Evolutionary conservation across 2,329 filamentous ascomycete genomes (phyloP).

Genomic region (Fusarium zealandicum): DNA sequence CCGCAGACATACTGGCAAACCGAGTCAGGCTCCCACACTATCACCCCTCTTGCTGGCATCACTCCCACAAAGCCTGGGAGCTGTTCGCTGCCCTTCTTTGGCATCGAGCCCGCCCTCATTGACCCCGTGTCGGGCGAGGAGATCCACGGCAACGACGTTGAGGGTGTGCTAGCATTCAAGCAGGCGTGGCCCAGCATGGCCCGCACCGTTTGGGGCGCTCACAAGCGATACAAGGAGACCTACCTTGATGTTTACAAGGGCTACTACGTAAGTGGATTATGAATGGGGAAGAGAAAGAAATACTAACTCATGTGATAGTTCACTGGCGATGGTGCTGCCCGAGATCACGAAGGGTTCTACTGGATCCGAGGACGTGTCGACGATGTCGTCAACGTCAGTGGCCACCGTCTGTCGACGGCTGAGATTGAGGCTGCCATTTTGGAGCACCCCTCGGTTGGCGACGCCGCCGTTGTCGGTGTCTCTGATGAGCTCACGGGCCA

Average conservation of each 20-base stretch:
- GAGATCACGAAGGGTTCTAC: constrained; percentile 98
- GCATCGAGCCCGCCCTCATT: constrained; percentile 96
- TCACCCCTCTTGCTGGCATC: constrained; percentile 89
- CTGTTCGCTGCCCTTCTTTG: constrained; percentile 96
- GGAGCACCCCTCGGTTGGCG: constrained; percentile 87
- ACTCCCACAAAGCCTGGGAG: constrained; percentile 97
- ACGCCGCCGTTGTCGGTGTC: constrained; percentile 94
- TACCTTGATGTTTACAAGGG: constrained; percentile 98
- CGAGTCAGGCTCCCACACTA: constrained; percentile 96
- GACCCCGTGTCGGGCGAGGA: constrained; percentile 95
- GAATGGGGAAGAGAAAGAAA: background rate
- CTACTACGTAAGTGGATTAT: constrained; percentile 79
- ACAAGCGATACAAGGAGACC: constrained; percentile 98
- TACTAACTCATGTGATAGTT: constrained; percentile 61
- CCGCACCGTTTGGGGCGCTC: constrained; percentile 94
- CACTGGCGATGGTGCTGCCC: constrained; percentile 91
- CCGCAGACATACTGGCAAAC: constrained; percentile 98
- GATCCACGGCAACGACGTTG: constrained; percentile 93
- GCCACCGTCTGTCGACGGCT: constrained; percentile 93
- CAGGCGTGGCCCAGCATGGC: constrained; percentile 99
- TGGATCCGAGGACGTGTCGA: constrained; percentile 99
- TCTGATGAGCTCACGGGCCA: constrained; percentile 94
- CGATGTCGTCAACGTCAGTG: constrained; percentile 97
- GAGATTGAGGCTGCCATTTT: constrained; percentile 98
- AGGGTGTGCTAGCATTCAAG: constrained; percentile 96